These are phyloP conservation scores for Leccinum angustisporum DNA, from an alignment of 1,284 basidiomycete species.

Conservation along the genomic window DNA sequence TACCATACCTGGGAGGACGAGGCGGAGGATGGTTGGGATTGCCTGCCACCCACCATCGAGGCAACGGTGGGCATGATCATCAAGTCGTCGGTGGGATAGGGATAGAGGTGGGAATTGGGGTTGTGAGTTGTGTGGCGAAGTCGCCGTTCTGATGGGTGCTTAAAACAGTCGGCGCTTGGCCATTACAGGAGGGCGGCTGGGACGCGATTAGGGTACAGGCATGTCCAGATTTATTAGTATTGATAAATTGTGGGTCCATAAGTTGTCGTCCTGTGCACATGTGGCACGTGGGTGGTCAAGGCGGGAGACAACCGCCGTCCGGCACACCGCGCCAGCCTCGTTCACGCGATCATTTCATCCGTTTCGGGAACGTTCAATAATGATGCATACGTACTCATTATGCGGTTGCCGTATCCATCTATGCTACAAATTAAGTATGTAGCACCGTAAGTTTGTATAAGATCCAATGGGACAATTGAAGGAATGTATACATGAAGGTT, in stretches of 20 bases:
- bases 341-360: slow-evolving; percentile 33
- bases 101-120: background rate
- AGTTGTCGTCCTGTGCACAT: slow-evolving; percentile 17
- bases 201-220: slow-evolving; percentile 20
- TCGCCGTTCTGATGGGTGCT: slow-evolving; percentile 11
- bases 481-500: slow-evolving; percentile 26
- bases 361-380: slow-evolving; percentile 8
- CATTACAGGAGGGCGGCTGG: slow-evolving; percentile 19
- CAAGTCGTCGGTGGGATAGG: slow-evolving; percentile 1
- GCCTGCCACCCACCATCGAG: slow-evolving; percentile 18
- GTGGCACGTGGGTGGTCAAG: slow-evolving; percentile 27
- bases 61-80: slow-evolving; percentile 24
- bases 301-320: slow-evolving; percentile 15
- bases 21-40: slow-evolving; percentile 28
- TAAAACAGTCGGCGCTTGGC: slow-evolving; percentile 35
- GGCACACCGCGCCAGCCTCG: slow-evolving; percentile 9
- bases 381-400: slow-evolving; percentile 11
- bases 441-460: slow-evolving; percentile 12
- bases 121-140: slow-evolving; percentile 5
- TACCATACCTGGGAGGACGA: slow-evolving; percentile 39
- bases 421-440: slow-evolving; percentile 23
- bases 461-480: slow-evolving; percentile 10
- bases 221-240: slow-evolving; percentile 26
- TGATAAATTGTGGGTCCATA: slow-evolving; percentile 19
- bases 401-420: slow-evolving; percentile 1